Base-by-base conservation (phyloP, 2,329 filamentous ascomycete species). In the Penicillium fuscoglaucum region DNA sequence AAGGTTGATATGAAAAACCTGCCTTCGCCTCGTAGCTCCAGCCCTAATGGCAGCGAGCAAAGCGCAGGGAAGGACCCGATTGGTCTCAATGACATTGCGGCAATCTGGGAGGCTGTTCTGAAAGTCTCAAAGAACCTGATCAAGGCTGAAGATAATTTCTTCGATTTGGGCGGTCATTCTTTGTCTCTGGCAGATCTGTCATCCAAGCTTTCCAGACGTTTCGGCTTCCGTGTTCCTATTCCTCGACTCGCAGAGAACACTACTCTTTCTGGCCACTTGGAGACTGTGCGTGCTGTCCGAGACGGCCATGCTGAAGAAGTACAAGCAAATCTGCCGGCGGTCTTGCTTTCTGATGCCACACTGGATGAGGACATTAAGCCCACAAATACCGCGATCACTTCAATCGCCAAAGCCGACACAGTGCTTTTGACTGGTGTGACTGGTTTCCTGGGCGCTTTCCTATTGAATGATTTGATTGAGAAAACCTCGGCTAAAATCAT, bases 161-260 rank as follows among this genome's bases (percentile, higher is more conserved):
- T 93, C 70, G 90, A 93, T 60, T 78, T 93, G 1, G 90, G 90
- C 37, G 90, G 90, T 0, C 90, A 93, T 73, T 92, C 89, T 0
- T 77, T 93, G 53, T 86, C 86, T 2, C 83, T 93, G n/a, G 90
- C 90, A 0, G 88, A 91, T 60, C 81, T 93, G 28, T 86, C 90
- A n/a, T 86, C 86, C 28, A 84, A 86, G 35, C 72, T 93, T 15
- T 86, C 88, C 0, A 84, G 84, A 58, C 83, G 82, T 0, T 91
- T 91, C 67, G 89, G 89, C 5, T 90, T 93, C 70, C 83, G 87
- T 0, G 84, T 93, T 1, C 87, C 89, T 2, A 81, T 93, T 19
- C 84, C 83, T 52, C 86, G 87, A 44, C 83, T 93, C 15, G 89
- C 88, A 1, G 88, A 88, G 41, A 86, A 84, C 9, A 84, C 89